Percentiles rank a stretch among this genome's conserved stretches.
Evolutionary conservation across 768 basidiomycete genomes (phyloP).

Genomic region (Kwoniella sp.): DNA sequence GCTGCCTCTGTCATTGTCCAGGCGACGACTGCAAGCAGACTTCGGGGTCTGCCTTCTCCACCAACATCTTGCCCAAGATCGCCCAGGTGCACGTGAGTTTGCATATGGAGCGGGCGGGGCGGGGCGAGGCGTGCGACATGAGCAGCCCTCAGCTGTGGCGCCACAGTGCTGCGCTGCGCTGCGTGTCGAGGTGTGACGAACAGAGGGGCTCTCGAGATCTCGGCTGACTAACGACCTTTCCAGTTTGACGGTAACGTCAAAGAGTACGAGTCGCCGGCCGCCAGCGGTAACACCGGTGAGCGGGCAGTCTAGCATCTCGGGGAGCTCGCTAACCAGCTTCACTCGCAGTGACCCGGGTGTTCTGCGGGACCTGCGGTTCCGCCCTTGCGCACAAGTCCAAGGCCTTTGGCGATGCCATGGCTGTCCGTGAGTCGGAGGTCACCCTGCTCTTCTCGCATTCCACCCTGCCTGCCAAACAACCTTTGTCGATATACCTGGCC

Average conservation of each 20-base stretch:
- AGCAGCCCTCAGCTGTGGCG: too few species aligned
- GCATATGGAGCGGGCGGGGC: too few species aligned
- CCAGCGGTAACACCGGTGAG: constrained; percentile 39
- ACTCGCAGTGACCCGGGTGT: constrained; percentile 33
- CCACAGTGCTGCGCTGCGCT: too few species aligned
- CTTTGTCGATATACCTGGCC: too few species aligned
- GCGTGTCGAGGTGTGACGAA: too few species aligned
- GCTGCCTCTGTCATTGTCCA: constrained; percentile 1
- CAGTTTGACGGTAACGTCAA: constrained; percentile 26
- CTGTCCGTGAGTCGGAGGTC: constrained; percentile 28
- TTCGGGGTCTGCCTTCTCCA: constrained; percentile 27
- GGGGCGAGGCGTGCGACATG: too few species aligned
- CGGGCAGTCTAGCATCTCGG: too few species aligned
- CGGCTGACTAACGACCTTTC: too few species aligned
- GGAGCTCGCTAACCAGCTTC: too few species aligned
- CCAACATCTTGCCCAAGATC: constrained; percentile 27
- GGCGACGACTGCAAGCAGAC: constrained; percentile 30
- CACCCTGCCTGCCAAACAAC: not conserved
- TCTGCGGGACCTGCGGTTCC: constrained; percentile 33
- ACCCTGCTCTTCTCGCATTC: not conserved
- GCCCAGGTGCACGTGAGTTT: constrained; percentile 21
- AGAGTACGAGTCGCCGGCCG: constrained; percentile 27
- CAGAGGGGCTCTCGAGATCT: too few species aligned
- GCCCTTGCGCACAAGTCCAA: constrained; percentile 33
- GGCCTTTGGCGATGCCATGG: constrained; percentile 34